These are phyloP conservation scores for Pelargonium nanum DNA, from an alignment of 345 rosid species.

Conservation along the genomic window DNA sequence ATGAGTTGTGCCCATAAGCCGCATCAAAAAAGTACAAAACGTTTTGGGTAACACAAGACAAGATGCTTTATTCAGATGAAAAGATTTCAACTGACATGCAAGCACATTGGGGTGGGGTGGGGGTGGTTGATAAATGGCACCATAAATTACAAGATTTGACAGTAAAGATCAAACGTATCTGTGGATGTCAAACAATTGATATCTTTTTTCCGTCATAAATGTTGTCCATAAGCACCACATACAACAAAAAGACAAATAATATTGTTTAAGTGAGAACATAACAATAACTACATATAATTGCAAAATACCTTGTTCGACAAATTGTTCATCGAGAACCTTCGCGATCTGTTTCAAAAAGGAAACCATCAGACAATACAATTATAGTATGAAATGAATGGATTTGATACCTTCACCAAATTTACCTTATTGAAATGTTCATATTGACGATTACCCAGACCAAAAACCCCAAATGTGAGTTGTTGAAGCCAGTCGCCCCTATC, in stretches of 20 bases:
- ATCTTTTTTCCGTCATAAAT: not conserved
- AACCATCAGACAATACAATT: not conserved
- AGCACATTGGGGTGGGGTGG: no score
- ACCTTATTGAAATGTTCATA: conserved; percentile 98
- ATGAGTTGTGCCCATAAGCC: no score
- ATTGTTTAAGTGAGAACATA: not conserved
- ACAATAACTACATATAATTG: not conserved
- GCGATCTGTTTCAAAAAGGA: conserved; percentile 45
- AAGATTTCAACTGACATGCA: no score
- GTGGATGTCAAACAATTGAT: no score
- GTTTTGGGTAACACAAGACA: no score
- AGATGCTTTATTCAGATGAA: no score
- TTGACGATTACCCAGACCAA: conserved; percentile 94
- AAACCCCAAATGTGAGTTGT: conserved; percentile 64
- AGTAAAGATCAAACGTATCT: no score
- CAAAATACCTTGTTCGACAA: conserved; percentile 65
- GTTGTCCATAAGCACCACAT: not conserved
- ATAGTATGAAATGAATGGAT: not conserved
- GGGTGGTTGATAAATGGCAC: no score
- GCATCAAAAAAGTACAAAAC: no score
- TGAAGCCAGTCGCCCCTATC: conserved; percentile 69
- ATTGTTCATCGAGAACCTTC: conserved; percentile 60
- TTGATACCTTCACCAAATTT: not conserved
- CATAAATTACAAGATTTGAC: no score
- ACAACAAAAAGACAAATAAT: not conserved